phyloP scores from a whole-genome alignment of 345 rosid species.

The Erysimum cheiranthoides region DNA sequence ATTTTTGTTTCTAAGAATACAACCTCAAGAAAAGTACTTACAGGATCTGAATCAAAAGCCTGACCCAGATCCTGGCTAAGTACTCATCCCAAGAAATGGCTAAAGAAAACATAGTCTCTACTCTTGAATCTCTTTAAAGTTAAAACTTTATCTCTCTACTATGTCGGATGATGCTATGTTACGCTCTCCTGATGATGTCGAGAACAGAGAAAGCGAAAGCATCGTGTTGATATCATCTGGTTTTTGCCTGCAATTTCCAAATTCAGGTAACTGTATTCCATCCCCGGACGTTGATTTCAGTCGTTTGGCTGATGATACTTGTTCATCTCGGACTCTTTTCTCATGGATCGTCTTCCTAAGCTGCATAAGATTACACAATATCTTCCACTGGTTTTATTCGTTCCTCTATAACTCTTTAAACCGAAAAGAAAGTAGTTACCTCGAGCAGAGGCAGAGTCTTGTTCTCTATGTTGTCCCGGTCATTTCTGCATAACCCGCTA shows the following conservation, averaged over 20 bases:
- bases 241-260: slow-evolving; percentile 25
- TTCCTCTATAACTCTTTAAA: background rate
- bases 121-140: slow-evolving; percentile 12
- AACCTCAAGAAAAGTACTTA: slow-evolving; percentile 42
- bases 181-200: slow-evolving; percentile 39
- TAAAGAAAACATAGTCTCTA: slow-evolving; percentile 13
- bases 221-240: slow-evolving; percentile 43
- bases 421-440: slow-evolving; percentile 23
- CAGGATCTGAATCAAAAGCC: slow-evolving; percentile 40
- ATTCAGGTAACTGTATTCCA: slow-evolving; percentile 11
- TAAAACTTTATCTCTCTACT: slow-evolving; percentile 32
- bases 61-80: slow-evolving; percentile 46
- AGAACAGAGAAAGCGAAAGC: slow-evolving; percentile 45
- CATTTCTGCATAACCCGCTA: slow-evolving; percentile 20
- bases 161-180: slow-evolving; percentile 20
- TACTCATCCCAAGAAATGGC: slow-evolving; percentile 43
- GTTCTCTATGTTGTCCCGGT: slow-evolving; percentile 28
- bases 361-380: slow-evolving; percentile 16
- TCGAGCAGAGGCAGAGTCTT: slow-evolving; percentile 49
- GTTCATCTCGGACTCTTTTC: slow-evolving; percentile 34
- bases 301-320: slow-evolving; percentile 32
- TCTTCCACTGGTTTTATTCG: background rate
- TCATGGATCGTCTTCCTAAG: slow-evolving; percentile 16
- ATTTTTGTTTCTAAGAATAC: slow-evolving; percentile 19
- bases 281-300: slow-evolving; percentile 10